Evolutionary conservation across 192 early-diverging fungal genomes (phyloP).

Genomic region (Coemansia sp.): DNA sequence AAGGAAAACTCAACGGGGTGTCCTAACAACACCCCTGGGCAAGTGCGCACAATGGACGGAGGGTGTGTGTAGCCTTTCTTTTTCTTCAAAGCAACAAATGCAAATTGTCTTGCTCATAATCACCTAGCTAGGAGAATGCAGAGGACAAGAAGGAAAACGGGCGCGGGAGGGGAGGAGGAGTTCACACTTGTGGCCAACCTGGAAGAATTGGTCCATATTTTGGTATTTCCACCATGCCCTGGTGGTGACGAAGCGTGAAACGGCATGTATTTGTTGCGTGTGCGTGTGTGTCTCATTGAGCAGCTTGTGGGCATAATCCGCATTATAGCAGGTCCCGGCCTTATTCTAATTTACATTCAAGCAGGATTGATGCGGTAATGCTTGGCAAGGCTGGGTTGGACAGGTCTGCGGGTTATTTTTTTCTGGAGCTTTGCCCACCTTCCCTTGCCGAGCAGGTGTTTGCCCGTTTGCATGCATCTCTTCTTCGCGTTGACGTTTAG

Average conservation of each 20-base stretch:
- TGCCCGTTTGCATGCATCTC: constrained; percentile 2
- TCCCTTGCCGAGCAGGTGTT: background rate
- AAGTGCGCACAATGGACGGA: background rate
- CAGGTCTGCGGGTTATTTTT: background rate
- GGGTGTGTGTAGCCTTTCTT: background rate
- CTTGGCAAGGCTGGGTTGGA: background rate
- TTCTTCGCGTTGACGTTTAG: background rate
- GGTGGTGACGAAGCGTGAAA: background rate
- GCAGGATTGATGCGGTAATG: background rate
- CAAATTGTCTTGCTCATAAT: constrained; percentile 1
- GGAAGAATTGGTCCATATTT: background rate
- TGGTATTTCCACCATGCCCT: background rate
- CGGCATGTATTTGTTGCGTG: background rate
- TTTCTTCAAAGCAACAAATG: background rate
- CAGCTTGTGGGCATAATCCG: background rate
- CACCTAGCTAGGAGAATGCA: background rate
- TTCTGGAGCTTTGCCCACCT: background rate
- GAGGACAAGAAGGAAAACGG: background rate
- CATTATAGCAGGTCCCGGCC: background rate
- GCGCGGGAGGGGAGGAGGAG: background rate
- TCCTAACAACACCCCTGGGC: background rate
- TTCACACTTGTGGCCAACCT: constrained; percentile 5
- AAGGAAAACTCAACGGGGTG: background rate
- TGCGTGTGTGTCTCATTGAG: background rate
- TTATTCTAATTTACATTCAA: background rate